Base-by-base conservation (phyloP, 2,329 filamentous ascomycete genomes). In the Fusarium sp. region DNA sequence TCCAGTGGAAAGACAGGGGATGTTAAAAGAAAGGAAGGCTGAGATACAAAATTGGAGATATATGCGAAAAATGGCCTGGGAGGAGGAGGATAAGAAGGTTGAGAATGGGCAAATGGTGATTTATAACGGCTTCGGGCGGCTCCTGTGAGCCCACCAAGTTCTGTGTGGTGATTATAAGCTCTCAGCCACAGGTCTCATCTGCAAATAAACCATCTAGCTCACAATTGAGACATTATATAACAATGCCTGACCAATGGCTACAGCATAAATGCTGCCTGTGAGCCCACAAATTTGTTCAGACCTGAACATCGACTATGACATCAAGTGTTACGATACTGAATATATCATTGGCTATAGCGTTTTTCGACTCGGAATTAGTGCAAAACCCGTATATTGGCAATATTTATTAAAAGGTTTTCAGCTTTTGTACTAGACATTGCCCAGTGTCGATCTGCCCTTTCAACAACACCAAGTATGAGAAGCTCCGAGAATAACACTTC, bases 291-390 rank as follows among this genome's bases (percentile, higher is more conserved):
- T 11, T n/a, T 17, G 22, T 7, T 18, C 4, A 35, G 18, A 15
- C 4, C 10, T 35, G 31, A 50, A 14, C 3, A 50, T 7, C 5
- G 8, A 18, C 2, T 5, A 20, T 50, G 17, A 12, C 17, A 25
- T 13, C 9, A 7, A 20, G n/a, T 35, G 3, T 0, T 20, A 18
- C 8, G 22, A 5, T 50, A 2, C n/a, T 25, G 5, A 5, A 14
- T 14, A 3, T 36, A 25, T 20, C 4, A 36, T 27, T 3, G 3
- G 6, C 8, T 20, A 20, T 3, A 5, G 14, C 0, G 3, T 0
- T 8, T 36, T 15, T 9, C 5, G 25, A 8, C 15, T 6, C 1
- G 5, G 35, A 35, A 18, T 3, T 15, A 36, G 12, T 13, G 0
- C 3, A 20, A 15, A 12, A 11, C 31, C 35, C 4, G 0, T 14